Base-by-base conservation (phyloP, 179 eudicot genomes). In the Heliamphora pulchella region DNA sequence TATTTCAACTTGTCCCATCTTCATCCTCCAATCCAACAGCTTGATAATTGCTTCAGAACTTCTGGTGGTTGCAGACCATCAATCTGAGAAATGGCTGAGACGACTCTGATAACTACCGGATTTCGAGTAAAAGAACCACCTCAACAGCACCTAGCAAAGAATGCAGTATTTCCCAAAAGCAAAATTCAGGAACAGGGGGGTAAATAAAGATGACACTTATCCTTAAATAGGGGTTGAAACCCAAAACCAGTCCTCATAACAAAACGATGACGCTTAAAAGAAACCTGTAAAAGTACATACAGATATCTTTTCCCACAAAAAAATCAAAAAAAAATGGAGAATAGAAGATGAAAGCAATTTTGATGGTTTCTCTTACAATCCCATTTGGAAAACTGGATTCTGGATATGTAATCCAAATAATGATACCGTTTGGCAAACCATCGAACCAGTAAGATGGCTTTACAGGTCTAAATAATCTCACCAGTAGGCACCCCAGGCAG, bases 351-450 rank as follows among this genome's bases (percentile, higher is more conserved):
- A 39, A 17, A 13, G 41, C 59, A 64, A 47, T 3, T 22, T 11
- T 7, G 14, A 77, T 50, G 47, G n/a, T 39, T 55, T 14, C 43
- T 31, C 46, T 39, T 77, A 62, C 80, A 81, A 51, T 14, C 71
- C 47, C 71, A 48, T 72, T 75, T 5, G 59, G 31, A 54, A 80
- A 80, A 80, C 74, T 57, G 80, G 75, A 75, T 75, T 22, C 65
- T 20, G 63, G 66, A 70, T 39, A 46, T 31, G 7, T 80, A 54
- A n/a, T 31, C 20, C 47, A 14, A 17, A 3, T 8, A 72, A 48
- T 3, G 59, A 72, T 46, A 47, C 17, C 47, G 61, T 58, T 48
- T 74, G 46, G 46, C 59, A 41, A 17, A 72, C 65, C 68, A 72
- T 22, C 77, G 0, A 54, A 22, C 31, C 55, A 53, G 20, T n/a